Percentiles rank a stretch among this genome's conserved stretches.
Conservation (phyloP, 2,329 filamentous ascomycete species). For the Aspergillus udagawae region DNA sequence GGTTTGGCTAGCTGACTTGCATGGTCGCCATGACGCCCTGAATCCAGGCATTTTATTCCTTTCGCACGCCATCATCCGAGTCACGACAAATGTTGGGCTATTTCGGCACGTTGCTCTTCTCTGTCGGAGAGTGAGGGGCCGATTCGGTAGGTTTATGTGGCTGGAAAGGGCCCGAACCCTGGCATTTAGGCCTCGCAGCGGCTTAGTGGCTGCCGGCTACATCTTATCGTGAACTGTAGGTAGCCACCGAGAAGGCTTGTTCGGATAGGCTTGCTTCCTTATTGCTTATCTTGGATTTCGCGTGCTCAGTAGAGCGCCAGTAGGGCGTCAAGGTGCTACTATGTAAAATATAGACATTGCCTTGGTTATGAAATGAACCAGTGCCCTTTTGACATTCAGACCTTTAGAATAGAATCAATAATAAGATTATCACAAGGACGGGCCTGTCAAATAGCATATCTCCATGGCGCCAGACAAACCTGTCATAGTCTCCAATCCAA, state of each 20-base stretch:
- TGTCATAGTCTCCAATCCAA: neutral
- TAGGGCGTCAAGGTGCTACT: neutral
- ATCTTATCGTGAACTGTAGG: neutral
- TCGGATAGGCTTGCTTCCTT: neutral
- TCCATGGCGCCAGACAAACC: neutral
- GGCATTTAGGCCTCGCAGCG: neutral
- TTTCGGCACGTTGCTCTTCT: neutral
- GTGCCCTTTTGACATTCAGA: neutral
- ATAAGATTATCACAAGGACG: too few species aligned
- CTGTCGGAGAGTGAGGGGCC: neutral
- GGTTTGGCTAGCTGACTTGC: neutral
- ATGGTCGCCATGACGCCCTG: neutral
- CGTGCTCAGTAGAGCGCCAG: neutral
- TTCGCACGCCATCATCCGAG: neutral
- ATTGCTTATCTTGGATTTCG: neutral
- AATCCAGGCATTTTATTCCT: neutral
- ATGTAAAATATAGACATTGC: neutral
- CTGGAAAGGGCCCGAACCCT: neutral
- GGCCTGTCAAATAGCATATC: too few species aligned
- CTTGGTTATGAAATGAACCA: neutral
- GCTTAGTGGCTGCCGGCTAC: neutral
- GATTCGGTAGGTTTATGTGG: neutral
- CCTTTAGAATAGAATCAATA: neutral
- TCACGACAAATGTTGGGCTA: neutral
- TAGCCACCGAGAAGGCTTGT: neutral